Evolutionary conservation across 116 monocot genomes (phyloP).

Genomic region (Trichopus zeylanicus): DNA sequence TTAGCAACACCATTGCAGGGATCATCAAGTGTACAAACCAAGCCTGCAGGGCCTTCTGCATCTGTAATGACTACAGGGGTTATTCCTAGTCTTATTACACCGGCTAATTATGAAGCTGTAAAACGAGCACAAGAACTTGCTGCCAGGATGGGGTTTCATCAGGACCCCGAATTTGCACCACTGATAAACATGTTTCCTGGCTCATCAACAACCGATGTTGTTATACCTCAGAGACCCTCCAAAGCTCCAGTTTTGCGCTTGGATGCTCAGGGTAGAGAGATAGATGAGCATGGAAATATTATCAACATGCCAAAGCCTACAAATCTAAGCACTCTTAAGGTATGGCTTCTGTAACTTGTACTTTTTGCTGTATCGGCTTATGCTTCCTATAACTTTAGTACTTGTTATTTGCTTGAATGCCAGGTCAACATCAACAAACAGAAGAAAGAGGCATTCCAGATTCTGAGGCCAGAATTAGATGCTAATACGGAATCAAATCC

Average conservation of each 20-base stretch:
- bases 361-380: not conserved
- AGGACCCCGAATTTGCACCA: constrained; percentile 89
- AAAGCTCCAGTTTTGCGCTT: constrained; percentile 83
- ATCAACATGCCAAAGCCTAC: constrained; percentile 52
- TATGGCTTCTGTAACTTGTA: constrained; percentile 6
- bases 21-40: not conserved
- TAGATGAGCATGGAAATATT: constrained; percentile 90
- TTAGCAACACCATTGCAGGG: constrained; percentile 8
- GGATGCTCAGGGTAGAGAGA: constrained; percentile 88
- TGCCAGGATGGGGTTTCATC: constrained; percentile 75
- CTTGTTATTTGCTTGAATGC: not conserved
- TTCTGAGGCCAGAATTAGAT: constrained; percentile 86
- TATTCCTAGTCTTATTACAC: constrained; percentile 36
- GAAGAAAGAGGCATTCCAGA: constrained; percentile 98
- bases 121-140: constrained; percentile 91
- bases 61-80: constrained; percentile 10
- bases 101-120: constrained; percentile 69
- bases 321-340: constrained; percentile 92
- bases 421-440: constrained; percentile 98
- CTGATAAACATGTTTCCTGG: constrained; percentile 96
- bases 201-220: constrained; percentile 31
- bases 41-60: constrained; percentile 6
- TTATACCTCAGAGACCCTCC: constrained; percentile 44
- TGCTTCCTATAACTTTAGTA: not conserved
- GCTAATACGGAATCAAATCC: constrained; percentile 33